These are phyloP conservation scores for Trichosporon ovoides DNA, from an alignment of 1,284 basidiomycete genomes.

Conservation along the genomic window DNA sequence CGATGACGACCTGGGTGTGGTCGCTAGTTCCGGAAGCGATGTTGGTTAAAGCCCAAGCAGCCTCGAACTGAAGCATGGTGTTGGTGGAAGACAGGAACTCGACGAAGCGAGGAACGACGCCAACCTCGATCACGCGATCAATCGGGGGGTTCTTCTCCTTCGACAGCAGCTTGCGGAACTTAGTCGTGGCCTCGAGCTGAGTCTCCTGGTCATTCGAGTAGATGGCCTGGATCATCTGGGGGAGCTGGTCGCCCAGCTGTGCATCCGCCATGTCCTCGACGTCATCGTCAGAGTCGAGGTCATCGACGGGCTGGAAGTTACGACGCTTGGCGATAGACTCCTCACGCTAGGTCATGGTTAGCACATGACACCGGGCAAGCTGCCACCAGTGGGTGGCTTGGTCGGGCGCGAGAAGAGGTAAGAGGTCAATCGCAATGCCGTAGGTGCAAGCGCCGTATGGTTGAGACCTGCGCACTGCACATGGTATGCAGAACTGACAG, in stretches of 20 bases:
- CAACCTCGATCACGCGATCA: slow-evolving; percentile 95
- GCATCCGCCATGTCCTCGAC: slow-evolving; percentile 53
- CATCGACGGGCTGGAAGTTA: slow-evolving; percentile 72
- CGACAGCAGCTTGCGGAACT: slow-evolving; percentile 95
- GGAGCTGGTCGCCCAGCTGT: slow-evolving; percentile 54
- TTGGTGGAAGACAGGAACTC: slow-evolving; percentile 84
- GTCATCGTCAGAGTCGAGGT: slow-evolving; percentile 78
- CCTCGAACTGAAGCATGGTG: slow-evolving; percentile 97
- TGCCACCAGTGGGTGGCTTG: not conserved
- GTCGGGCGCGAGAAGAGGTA: not conserved
- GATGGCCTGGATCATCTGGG: slow-evolving; percentile 79
- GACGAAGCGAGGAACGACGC: slow-evolving; percentile 95
- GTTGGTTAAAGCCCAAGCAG: slow-evolving; percentile 99
- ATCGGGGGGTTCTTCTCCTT: slow-evolving; percentile 99
- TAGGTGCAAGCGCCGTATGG: not conserved
- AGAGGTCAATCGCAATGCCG: not conserved
- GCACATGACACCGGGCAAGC: not conserved
- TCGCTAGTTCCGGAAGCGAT: slow-evolving; percentile 98
- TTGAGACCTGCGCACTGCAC: not conserved
- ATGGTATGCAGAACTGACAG: too few species aligned
- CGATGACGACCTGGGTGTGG: slow-evolving; percentile 97
- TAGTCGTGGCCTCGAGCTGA: slow-evolving; percentile 88
- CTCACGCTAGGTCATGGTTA: slow-evolving; percentile 56
- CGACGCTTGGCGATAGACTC: slow-evolving; percentile 94
- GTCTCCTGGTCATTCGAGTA: slow-evolving; percentile 87